phyloP scores from a whole-genome alignment of 2,329 filamentous ascomycete species.

The Penicillium sp. region DNA sequence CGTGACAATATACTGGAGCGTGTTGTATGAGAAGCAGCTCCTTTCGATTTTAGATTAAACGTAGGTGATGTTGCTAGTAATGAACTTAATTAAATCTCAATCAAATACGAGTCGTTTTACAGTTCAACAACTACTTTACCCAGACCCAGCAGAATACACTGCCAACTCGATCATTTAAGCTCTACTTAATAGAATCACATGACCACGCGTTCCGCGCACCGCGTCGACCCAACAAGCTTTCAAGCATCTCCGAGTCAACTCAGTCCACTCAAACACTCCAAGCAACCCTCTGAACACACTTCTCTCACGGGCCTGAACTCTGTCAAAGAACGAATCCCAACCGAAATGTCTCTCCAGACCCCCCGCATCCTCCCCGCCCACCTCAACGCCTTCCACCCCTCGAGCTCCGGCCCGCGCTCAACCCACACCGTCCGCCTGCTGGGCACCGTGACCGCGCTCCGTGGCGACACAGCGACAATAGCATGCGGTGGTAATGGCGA shows the following conservation, averaged over 20 bases:
- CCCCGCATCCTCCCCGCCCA: conserved; percentile 81
- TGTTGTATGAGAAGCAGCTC: not conserved
- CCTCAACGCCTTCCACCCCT: conserved; percentile 71
- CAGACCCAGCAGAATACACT: not conserved
- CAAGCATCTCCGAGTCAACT: not conserved
- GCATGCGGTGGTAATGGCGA: conserved; percentile 69
- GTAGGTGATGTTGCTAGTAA: not conserved
- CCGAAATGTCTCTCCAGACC: conserved; percentile 68
- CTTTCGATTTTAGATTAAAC: not conserved
- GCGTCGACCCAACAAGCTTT: conserved; percentile 9
- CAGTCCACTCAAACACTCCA: not conserved
- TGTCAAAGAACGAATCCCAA: not conserved
- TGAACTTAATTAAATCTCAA: too few relatives aligned
- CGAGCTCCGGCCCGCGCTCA: conserved; percentile 33
- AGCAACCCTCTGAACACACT: not conserved
- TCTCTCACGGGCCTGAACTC: too few relatives aligned
- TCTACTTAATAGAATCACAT: conserved; percentile 15
- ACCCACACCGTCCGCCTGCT: conserved; percentile 75
- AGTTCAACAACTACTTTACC: not conserved
- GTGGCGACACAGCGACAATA: conserved; percentile 75
- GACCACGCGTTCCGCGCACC: conserved; percentile 23
- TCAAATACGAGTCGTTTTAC: not conserved
- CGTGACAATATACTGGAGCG: conserved; percentile 45
- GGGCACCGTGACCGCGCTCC: conserved; percentile 78
- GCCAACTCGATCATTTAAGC: not conserved